Evolutionary conservation across 2,329 filamentous ascomycete genomes (phyloP), one percentile per base, ranked within the genome.

Genomic region (Fonsecaea pugnacius): DNA sequence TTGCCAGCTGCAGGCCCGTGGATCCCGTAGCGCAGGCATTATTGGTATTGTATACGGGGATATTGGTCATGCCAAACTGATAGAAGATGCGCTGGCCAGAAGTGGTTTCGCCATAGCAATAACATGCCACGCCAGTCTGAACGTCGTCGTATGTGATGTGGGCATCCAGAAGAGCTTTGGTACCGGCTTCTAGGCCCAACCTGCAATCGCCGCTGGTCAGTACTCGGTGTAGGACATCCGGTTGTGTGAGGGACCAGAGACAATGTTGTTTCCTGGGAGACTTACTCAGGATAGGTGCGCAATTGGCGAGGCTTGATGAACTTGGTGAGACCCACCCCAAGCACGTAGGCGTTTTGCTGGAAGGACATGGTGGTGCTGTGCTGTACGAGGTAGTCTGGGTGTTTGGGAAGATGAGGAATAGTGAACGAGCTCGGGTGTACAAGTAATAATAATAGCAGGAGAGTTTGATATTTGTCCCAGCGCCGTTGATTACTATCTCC

Each of bases 301-400:
- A 69, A 67, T 14, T 70, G 68, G 40, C 73, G 71, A 8, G 75
- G 75, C 56, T 76, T 75, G 85, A 97, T 94, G 85, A 98, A 98
- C 80, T 96, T 96, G 80, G 94, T 98, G 91, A 98, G 94, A 81
- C 94, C 94, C 71, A 98, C 95, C 82, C 94, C 94, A 65, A 98
- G 87, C 74, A 98, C 91, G 83, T 98, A 98, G 83, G 84, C 83
- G 72, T 84, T 83, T 68, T 82, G 78, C 57, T 74, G 75, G 72
- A 83, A 82, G n/a, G 59, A 62, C 58, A 60, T 60, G 58, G 36
- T 40, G 53, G 33, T 18, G 46, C n/a, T 18, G 30, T 30, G 27
- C 27, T 30, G 27, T 30, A 30, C 27, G 27, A 30, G 27, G 27
- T 24, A 12, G 56, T 33, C 12, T 36, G 10, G 30, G 5, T 35